These are phyloP conservation scores for Solanum commersonii DNA, from an alignment of 257 asterid species.

Conservation along the genomic window DNA sequence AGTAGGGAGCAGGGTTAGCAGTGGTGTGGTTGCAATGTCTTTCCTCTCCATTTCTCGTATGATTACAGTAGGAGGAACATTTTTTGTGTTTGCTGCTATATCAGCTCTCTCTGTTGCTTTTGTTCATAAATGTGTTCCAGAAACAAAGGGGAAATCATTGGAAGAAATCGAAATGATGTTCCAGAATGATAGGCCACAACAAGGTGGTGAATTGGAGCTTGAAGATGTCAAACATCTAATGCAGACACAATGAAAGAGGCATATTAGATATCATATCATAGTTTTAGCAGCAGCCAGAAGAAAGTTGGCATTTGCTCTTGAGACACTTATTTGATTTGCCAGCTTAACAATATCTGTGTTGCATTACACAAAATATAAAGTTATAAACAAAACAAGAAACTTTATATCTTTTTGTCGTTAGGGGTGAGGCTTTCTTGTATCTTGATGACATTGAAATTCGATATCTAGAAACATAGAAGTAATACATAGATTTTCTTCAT, in stretches of 20 bases:
- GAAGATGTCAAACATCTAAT: conserved; percentile 42
- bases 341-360: background rate
- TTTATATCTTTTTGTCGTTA: background rate
- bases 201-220: conserved; percentile 34
- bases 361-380: background rate
- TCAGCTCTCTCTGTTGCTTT: conserved; percentile 47
- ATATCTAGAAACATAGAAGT: background rate
- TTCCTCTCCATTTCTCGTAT: conserved; percentile 36
- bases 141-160: conserved; percentile 62
- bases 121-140: conserved; percentile 38
- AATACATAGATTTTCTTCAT: background rate
- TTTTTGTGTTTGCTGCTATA: conserved; percentile 37
- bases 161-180: conserved; percentile 57
- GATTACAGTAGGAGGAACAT: conserved; percentile 54
- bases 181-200: conserved; percentile 20
- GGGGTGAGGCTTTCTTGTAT: background rate
- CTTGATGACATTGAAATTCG: background rate
- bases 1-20: conserved; percentile 52
- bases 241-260: conserved; percentile 8
- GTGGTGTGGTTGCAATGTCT: conserved; percentile 59
- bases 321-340: background rate
- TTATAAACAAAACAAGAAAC: background rate
- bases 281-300: background rate
- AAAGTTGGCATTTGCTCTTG: background rate
- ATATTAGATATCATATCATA: background rate